Conservation (phyloP, 306 rosid genomes). For the Delonix regia region DNA sequence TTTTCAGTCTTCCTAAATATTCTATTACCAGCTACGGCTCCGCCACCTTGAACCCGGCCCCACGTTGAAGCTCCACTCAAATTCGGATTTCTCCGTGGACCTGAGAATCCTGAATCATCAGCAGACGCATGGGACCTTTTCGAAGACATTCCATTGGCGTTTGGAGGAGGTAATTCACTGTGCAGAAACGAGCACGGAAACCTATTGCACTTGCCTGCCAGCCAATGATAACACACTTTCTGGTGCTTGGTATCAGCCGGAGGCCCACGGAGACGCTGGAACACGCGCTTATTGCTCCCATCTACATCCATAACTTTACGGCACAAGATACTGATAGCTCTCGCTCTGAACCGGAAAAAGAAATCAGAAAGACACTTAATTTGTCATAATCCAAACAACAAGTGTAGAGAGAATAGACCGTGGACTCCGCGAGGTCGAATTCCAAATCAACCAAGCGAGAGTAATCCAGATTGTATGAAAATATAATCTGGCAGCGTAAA, state of each 20-base stretch:
- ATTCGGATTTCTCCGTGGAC: slow-evolving; percentile 58
- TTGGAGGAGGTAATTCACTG: slow-evolving; percentile 49
- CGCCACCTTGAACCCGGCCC: slow-evolving; percentile 53
- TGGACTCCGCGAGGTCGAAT: background rate
- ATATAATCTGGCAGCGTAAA: background rate
- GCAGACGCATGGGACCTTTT: slow-evolving; percentile 63
- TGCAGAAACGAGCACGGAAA: slow-evolving; percentile 76
- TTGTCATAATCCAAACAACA: slow-evolving; percentile 13
- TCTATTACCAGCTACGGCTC: slow-evolving; percentile 34
- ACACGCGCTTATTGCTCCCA: slow-evolving; percentile 81
- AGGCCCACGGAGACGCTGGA: slow-evolving; percentile 62
- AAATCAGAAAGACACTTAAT: background rate
- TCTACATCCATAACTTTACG: slow-evolving; percentile 66
- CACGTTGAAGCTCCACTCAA: slow-evolving; percentile 55
- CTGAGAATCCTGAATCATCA: slow-evolving; percentile 55
- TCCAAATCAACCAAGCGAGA: slow-evolving; percentile 14
- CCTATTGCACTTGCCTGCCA: slow-evolving; percentile 91
- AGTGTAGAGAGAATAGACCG: background rate
- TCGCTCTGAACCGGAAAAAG: background rate
- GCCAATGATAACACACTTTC: slow-evolving; percentile 92
- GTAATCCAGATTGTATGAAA: background rate
- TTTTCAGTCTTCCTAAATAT: slow-evolving; percentile 67
- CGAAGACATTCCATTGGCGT: slow-evolving; percentile 60
- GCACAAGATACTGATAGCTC: background rate
- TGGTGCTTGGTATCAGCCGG: slow-evolving; percentile 53